Base-by-base conservation (phyloP, 352 stramenopile species). In the Thalassiosira livingstoniorum region DNA sequence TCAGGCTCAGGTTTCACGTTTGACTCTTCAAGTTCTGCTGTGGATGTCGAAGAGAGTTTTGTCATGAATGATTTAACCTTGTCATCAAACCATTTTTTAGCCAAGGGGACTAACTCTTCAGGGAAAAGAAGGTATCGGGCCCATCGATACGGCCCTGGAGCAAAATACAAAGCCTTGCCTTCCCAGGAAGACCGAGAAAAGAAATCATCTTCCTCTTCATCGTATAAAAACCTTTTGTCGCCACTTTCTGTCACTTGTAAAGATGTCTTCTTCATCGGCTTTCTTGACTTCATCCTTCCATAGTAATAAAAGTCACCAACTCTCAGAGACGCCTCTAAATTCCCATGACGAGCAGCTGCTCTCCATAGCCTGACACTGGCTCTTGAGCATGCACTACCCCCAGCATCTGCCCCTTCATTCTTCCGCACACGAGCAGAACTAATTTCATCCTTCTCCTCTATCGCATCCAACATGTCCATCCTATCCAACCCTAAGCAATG, bases 261-360 rank as follows among this genome's bases (percentile, higher is more conserved):
- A 25, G 45, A 31, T n/a, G n/a, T 35, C 32, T 29, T 34, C 53
- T 42, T 23, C 34, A 60, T 21, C 35, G 32, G 42, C 39, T 67
- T 75, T n/a, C n/a, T n/a, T n/a, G n/a, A n/a, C 29, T 83, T 84
- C 35, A 93, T 79, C 11, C 85, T 75, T 29, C 90, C 87, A 66
- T 94, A 94, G 61, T 93, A 94, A 70, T 92, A 93, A 82, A 93
- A 93, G 62, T 94, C 90, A 42, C 90, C 90, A 0, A 94, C 88
- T 43, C 86, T 80, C 29, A 94, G 80, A 67, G 68, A 89, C 2
- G 90, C 88, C 82, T 94, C 90, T 4, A 80, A 55, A 72, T 90
- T 86, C 18, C 88, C 88, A 66, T 85, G 75, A 55, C 82, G 66
- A n/a, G 88, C 85, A 27, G 90, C 90, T n/a, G 83, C 88, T 67